These are phyloP conservation scores for Neonothopanus nambi DNA, from an alignment of 1,284 basidiomycete species.

Conservation along the genomic window DNA sequence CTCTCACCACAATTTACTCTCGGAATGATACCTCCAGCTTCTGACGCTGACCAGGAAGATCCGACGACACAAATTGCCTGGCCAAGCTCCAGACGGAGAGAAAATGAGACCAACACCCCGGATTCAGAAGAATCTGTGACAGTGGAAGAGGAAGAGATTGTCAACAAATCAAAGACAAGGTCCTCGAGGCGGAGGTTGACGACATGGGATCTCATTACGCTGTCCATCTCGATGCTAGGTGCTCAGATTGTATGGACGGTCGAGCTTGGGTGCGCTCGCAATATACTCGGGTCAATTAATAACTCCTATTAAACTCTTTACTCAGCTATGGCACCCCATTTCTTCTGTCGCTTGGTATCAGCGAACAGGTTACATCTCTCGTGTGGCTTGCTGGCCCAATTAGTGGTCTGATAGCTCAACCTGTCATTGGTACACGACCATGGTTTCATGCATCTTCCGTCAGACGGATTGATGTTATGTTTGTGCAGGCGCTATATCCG, in stretches of 20 bases:
- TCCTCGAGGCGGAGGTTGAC: constrained; percentile 41
- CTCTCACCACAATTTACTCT: constrained; percentile 31
- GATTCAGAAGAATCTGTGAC: constrained; percentile 20
- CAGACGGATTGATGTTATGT: constrained; percentile 23
- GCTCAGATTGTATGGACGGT: constrained; percentile 94
- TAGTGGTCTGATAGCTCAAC: constrained; percentile 92
- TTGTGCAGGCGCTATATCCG: constrained; percentile 82
- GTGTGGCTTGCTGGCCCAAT: constrained; percentile 98
- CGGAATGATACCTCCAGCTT: constrained; percentile 57
- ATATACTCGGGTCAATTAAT: background rate
- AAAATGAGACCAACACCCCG: constrained; percentile 14
- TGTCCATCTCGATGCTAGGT: constrained; percentile 85
- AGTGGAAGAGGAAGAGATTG: constrained; percentile 22
- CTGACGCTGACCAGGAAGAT: constrained; percentile 61
- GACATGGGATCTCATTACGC: constrained; percentile 74
- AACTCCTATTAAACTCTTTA: constrained; percentile 11
- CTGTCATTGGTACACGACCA: constrained; percentile 75
- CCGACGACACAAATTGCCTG: constrained; percentile 75
- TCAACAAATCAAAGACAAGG: constrained; percentile 22
- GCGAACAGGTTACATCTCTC: constrained; percentile 88
- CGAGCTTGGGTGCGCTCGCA: constrained; percentile 74
- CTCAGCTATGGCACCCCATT: constrained; percentile 92
- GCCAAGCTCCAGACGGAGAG: constrained; percentile 53
- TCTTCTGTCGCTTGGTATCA: constrained; percentile 84
- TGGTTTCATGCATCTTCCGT: constrained; percentile 17